Base-by-base conservation (phyloP, 164 flowering plant genomes). In the Vitis cinerea region DNA sequence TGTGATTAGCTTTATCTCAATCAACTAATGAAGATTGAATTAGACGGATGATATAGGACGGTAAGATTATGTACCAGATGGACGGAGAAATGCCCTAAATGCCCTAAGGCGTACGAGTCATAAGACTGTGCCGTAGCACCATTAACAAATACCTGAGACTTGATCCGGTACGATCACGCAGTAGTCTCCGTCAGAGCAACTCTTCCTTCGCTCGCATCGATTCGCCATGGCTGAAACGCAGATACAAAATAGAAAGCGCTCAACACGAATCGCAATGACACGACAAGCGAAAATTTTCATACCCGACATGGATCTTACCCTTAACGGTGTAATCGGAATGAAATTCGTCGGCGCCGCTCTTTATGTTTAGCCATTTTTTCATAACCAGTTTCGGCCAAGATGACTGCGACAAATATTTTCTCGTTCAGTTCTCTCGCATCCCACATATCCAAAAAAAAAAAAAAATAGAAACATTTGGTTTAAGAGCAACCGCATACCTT, bases 301-400 rank as follows among this genome's bases (percentile, higher is more conserved):
- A 68, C 63, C 63, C 68, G 67, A 65, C 7, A 29, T 9, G 53
- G 13, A 44, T 12, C 63, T 75, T 49, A 83, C 90, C 85, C 55
- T 3, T 65, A 1, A 61, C 65, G 1, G 70, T 17, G 62, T 81
- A 82, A 72, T 90, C 94, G 2, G 92, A 88, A 68, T 82, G 78
- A 62, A 82, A 90, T 65, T 88, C 92, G 50, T 83, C 82, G 13
- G 82, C 76, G 55, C 86, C 75, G 66, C 72, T 80, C 68, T 80
- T 85, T 50, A 88, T 81, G 51, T 87, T 90, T 61, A 92, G 80
- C 97, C 92, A 92, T 83, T 88, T 92, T 53, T 74, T 80, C 61
- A 68, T 85, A 11, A 87, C 86, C 7, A 65, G 63, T 68, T 80
- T 87, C 8, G 93, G 86, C 97, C 97, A 90, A 3, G 88, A 87